phyloP scores from a whole-genome alignment of 2,329 filamentous ascomycete genomes.

The Aureobasidium vineae region DNA sequence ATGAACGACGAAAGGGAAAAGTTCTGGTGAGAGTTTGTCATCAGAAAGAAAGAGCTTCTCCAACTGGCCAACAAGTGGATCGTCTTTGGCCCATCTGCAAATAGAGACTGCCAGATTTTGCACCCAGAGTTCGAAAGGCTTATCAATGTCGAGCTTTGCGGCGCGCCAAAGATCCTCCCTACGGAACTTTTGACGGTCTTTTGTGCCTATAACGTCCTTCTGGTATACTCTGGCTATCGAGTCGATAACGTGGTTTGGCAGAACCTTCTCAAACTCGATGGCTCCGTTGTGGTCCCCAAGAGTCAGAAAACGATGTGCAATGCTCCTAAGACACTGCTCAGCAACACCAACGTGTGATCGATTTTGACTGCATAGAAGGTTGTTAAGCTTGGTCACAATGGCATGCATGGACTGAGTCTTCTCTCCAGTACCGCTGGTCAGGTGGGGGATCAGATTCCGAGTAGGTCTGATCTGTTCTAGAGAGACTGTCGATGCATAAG shows the following conservation, averaged over 20 bases:
- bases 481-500: constrained; percentile 60
- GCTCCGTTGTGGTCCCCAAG: constrained; percentile 30
- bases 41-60: constrained; percentile 4
- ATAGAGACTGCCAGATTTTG: constrained; percentile 32
- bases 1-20: constrained; percentile 67
- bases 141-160: constrained; percentile 27
- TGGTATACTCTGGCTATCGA: constrained; percentile 33
- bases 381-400: constrained; percentile 8
- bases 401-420: constrained; percentile 1
- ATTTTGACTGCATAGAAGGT: constrained; percentile 36
- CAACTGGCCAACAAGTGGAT: constrained; percentile 68
- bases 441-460: neutral
- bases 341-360: constrained; percentile 46
- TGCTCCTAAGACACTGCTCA: constrained; percentile 41
- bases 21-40: constrained; percentile 8
- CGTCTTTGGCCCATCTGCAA: constrained; percentile 57
- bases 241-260: constrained; percentile 32
- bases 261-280: constrained; percentile 35
- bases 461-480: constrained; percentile 36
- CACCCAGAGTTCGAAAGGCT: constrained; percentile 33
- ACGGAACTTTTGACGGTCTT: constrained; percentile 1
- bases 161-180: constrained; percentile 29
- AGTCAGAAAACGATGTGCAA: constrained; percentile 30
- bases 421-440: neutral
- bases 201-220: constrained; percentile 29